Conservation (phyloP, 805 yeast genomes). For the Wickerhamomyces rabaulensis region DNA sequence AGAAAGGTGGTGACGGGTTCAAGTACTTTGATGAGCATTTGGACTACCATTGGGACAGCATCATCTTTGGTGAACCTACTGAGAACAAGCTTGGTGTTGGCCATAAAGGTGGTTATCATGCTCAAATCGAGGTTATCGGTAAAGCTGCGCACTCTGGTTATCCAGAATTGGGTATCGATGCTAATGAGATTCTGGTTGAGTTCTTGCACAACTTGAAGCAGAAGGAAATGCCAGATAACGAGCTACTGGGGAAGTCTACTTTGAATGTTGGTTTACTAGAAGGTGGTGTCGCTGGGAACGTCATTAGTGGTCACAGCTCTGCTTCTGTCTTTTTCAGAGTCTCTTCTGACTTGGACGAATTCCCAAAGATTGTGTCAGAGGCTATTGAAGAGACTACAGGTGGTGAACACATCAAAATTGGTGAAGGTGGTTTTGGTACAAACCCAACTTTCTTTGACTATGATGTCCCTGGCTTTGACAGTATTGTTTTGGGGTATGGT, state of each 20-base stretch:
- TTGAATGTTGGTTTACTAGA: constrained; percentile 48
- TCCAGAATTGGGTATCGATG: constrained; percentile 60
- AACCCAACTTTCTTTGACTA: constrained; percentile 47
- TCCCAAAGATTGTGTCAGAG: constrained; percentile 30
- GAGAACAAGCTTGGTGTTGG: constrained; percentile 61
- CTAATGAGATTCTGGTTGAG: constrained; percentile 48
- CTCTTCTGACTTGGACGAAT: constrained; percentile 36
- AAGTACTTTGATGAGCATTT: constrained; percentile 31
- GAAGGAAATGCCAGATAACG: constrained; percentile 40
- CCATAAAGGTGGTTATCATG: constrained; percentile 51
- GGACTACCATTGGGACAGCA: constrained; percentile 48
- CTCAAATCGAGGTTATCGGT: constrained; percentile 39
- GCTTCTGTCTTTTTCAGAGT: constrained; percentile 47
- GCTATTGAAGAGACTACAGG: constrained; percentile 20
- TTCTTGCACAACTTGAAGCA: constrained; percentile 39
- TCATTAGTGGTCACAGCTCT: constrained; percentile 48
- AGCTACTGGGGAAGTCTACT: constrained; percentile 52
- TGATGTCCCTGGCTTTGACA: constrained; percentile 57
- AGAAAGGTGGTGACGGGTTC: constrained; percentile 58
- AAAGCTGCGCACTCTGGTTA: constrained; percentile 59
- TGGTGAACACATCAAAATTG: constrained; percentile 15
- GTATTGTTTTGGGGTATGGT: constrained; percentile 40
- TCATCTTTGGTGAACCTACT: constrained; percentile 68
- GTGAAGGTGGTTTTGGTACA: constrained; percentile 1
- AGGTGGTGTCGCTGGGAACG: constrained; percentile 65